Evolutionary conservation across 768 basidiomycete species (phyloP).

Genomic region (Phylloporus sp.): DNA sequence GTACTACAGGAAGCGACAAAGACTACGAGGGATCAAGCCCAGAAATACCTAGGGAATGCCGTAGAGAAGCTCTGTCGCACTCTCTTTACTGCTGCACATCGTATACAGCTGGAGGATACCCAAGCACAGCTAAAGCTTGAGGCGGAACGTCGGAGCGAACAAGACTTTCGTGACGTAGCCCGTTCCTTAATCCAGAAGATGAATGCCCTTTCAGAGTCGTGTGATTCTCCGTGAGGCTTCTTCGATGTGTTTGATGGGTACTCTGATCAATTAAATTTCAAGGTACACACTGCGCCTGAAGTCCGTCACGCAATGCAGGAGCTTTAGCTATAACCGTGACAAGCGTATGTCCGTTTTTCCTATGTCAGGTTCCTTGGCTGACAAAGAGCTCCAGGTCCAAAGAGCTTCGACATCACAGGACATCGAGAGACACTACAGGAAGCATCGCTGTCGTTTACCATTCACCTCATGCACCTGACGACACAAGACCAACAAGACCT

Average conservation of each 20-base stretch:
- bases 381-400: constrained; percentile 10
- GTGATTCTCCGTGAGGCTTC: constrained; percentile 14
- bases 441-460: constrained; percentile 21
- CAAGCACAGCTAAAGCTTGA: constrained; percentile 12
- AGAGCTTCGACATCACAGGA: constrained; percentile 18
- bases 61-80: constrained; percentile 20
- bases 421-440: constrained; percentile 15
- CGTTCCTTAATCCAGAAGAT: constrained; percentile 17
- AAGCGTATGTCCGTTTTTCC: not conserved
- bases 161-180: constrained; percentile 10
- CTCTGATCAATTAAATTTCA: not conserved
- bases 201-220: constrained; percentile 15
- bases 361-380: not conserved
- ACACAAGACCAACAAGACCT: constrained; percentile 29
- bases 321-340: not conserved
- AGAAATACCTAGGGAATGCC: constrained; percentile 13
- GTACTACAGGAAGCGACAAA: constrained; percentile 14
- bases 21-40: constrained; percentile 12
- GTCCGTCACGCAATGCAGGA: not conserved
- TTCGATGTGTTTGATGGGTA: not conserved
- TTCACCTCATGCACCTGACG: constrained; percentile 29
- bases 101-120: constrained; percentile 18
- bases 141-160: constrained; percentile 11
- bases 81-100: constrained; percentile 6
- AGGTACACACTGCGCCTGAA: constrained; percentile 19